Percentiles rank a stretch among this genome's conserved stretches.
Conservation (phyloP, 371 early-diverging fungal species). For the Apophysomyces trapeziformis region DNA sequence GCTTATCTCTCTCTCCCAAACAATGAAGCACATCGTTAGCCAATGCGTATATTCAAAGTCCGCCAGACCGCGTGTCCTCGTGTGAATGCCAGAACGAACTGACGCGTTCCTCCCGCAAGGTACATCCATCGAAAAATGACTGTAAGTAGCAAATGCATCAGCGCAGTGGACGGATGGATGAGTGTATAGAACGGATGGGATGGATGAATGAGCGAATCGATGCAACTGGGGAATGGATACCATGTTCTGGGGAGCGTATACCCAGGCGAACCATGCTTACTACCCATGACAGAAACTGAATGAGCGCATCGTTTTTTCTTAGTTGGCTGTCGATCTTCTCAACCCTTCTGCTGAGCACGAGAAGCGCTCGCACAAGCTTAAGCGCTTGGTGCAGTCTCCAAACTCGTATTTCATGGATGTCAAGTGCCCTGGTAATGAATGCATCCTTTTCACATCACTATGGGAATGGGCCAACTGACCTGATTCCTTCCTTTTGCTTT, state of each 20-base stretch:
- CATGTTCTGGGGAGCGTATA: background rate
- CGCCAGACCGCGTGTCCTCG: too few species aligned
- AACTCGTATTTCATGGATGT: constrained; percentile 99
- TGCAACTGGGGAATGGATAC: too few species aligned
- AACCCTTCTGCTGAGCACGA: constrained; percentile 96
- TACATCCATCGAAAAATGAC: background rate
- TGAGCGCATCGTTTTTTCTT: constrained; percentile 18
- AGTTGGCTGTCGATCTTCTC: constrained; percentile 98
- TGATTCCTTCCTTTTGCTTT: background rate
- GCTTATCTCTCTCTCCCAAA: too few species aligned
- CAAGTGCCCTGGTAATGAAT: constrained; percentile 87
- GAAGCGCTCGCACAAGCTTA: constrained; percentile 96
- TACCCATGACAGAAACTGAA: background rate
- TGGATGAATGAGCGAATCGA: background rate
- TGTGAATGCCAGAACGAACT: too few species aligned
- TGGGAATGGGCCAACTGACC: background rate
- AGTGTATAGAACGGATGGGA: background rate
- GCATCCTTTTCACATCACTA: too few species aligned
- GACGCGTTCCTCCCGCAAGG: too few species aligned
- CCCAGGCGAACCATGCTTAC: background rate
- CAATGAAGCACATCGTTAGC: too few species aligned
- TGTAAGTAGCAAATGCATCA: background rate
- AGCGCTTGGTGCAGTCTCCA: constrained; percentile 97
- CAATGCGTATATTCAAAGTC: too few species aligned
- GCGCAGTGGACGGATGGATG: background rate